Evolutionary conservation across 345 rosid species (phyloP), one percentile per base, ranked within the genome.

Genomic region (Citrus cavaleriei): DNA sequence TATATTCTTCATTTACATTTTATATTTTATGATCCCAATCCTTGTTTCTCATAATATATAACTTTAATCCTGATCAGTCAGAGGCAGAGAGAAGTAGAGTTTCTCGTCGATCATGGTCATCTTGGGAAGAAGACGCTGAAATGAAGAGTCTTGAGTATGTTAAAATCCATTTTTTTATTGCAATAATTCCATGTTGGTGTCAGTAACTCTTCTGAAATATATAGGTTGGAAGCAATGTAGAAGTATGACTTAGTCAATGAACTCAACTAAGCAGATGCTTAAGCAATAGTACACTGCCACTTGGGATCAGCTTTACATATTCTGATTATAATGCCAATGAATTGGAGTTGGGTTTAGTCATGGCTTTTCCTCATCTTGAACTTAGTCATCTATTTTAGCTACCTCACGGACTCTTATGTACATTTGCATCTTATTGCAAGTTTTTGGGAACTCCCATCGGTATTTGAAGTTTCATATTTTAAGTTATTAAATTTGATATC

Each of bases 101-200:
- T 81, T 78, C 97, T 5, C 92, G 93, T 24, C 92, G 95, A 51
- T 77, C 91, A 71, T 91, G 90, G 14, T 80, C 93, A 57, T 88
- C 92, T 73, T 96, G 99, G 99, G 98, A 94, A 79, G 99, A 96
- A 82, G 98, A 96, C 67, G 60, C 95, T 67, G 98, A 96, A 87
- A 90, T 96, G 83, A 96, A 90, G 88, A 92, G 89, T 59, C 98
- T 94, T 2, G 99, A 94, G 99, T 96, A 92, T 57, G 95, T 83
- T 49, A 54, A 46, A 19, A 62, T 81, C 63, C 32, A 40, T 60
- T 60, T 66, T 37, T 37, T 46, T 28, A 49, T 12, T 73, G 30
- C 35, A 32, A 19, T 46, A 32, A 14, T 16, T n/a, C 28, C 24
- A 10, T 54, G 28, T 49, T 64, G 58, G 27, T 28, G 42, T 63